Evolutionary conservation across 164 flowering plant species (phyloP).

Genomic region (Tetrastigma voinierianum): DNA sequence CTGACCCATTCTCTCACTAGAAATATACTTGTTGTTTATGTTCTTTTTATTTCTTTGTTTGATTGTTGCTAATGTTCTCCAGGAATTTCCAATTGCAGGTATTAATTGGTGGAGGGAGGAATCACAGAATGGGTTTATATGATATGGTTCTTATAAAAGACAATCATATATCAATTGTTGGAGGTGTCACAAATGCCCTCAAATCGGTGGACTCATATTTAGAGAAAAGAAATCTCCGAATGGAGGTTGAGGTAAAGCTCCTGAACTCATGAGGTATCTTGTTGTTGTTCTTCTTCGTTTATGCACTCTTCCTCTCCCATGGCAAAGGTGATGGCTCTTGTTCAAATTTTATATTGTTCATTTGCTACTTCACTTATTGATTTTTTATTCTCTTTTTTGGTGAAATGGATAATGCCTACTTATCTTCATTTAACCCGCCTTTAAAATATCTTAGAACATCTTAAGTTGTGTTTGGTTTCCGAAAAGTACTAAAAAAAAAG

Average conservation of each 20-base stretch:
- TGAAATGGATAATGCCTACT: not conserved
- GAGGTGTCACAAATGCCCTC: slow-evolving; percentile 72
- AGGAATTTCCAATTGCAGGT: slow-evolving; percentile 44
- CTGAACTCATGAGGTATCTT: not conserved
- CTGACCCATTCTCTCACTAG: slow-evolving; percentile 32
- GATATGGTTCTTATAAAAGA: slow-evolving; percentile 98
- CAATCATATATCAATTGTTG: slow-evolving; percentile 82
- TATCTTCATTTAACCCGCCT: not conserved
- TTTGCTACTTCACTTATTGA: not conserved
- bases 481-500: no score
- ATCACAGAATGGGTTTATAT: slow-evolving; percentile 94
- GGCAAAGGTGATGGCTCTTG: not conserved
- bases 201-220: slow-evolving; percentile 75
- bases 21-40: not conserved
- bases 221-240: slow-evolving; percentile 57
- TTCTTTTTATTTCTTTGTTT: slow-evolving; percentile 6
- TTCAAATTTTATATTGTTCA: not conserved
- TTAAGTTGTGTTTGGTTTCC: no score
- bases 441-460: not conserved
- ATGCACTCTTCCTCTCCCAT: no score
- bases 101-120: slow-evolving; percentile 89
- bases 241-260: slow-evolving; percentile 84
- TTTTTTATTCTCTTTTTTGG: not conserved
- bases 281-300: not conserved
- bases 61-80: slow-evolving; percentile 7